Evolutionary conservation across 2,329 filamentous ascomycete species (phyloP).

Genomic region (Lecanicillium sp.): DNA sequence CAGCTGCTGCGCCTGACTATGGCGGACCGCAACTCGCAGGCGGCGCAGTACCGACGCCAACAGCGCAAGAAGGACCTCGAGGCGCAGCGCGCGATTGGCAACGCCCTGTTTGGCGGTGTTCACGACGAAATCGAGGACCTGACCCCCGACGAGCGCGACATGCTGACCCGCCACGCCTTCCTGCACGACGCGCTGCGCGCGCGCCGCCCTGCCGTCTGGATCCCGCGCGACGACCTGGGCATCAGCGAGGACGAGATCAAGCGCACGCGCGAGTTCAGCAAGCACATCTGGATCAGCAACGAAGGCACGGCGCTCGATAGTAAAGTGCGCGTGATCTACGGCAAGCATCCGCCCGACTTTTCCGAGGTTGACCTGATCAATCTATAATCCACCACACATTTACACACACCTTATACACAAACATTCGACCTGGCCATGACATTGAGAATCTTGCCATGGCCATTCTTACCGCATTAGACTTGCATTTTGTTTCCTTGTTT

Average conservation of each 20-base stretch:
- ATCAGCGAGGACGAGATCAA: slow-evolving; percentile 87
- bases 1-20: slow-evolving; percentile 40
- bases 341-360: slow-evolving; percentile 81
- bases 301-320: slow-evolving; percentile 83
- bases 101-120: slow-evolving; percentile 78
- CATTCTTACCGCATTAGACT: background rate
- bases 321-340: slow-evolving; percentile 76
- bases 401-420: background rate
- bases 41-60: slow-evolving; percentile 41
- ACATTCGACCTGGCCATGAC: background rate
- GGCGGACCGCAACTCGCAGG: slow-evolving; percentile 28
- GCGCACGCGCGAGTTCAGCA: slow-evolving; percentile 68
- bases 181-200: slow-evolving; percentile 83
- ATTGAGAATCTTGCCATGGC: background rate
- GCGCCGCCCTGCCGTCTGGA: slow-evolving; percentile 83
- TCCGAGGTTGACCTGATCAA: slow-evolving; percentile 82
- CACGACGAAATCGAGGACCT: slow-evolving; percentile 94
- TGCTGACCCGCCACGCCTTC: slow-evolving; percentile 80
- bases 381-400: slow-evolving; percentile 41
- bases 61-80: slow-evolving; percentile 59
- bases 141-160: slow-evolving; percentile 81
- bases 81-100: slow-evolving; percentile 65
- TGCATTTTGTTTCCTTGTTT: too few species aligned
- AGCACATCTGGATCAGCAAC: slow-evolving; percentile 88
- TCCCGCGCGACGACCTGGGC: slow-evolving; percentile 83